Evolutionary conservation across 305 asterid genomes (phyloP).

Genomic region (Caryopteris hybrid): DNA sequence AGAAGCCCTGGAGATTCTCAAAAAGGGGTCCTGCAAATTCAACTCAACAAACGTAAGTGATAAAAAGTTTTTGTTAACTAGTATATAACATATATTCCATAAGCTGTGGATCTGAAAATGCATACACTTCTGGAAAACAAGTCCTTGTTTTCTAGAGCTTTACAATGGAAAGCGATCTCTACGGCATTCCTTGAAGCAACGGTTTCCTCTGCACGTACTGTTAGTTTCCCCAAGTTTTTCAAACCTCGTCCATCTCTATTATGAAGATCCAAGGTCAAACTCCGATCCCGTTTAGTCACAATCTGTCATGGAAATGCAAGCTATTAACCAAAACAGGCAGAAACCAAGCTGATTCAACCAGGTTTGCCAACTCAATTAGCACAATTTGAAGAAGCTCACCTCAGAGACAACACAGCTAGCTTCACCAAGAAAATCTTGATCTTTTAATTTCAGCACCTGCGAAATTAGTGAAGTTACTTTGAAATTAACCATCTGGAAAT

Average conservation of each 20-base stretch:
- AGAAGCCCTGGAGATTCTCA: conserved; percentile 63
- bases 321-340: too few relatives aligned
- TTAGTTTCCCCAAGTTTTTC: conserved; percentile 50
- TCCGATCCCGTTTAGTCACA: conserved; percentile 49
- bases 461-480: conserved; percentile 15
- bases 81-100: conserved; percentile 8
- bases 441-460: conserved; percentile 57
- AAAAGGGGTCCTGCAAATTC: conserved; percentile 73
- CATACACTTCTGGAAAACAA: conserved; percentile 70
- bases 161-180: conserved; percentile 54
- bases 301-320: conserved; percentile 33
- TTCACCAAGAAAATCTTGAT: conserved; percentile 92
- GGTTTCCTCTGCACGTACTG: conserved; percentile 68
- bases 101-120: conserved; percentile 1
- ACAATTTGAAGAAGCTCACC: conserved; percentile 34
- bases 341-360: too few relatives aligned
- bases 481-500: conserved; percentile 12
- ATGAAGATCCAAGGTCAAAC: conserved; percentile 53
- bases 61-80: neutral
- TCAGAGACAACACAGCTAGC: conserved; percentile 67
- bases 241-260: conserved; percentile 35
- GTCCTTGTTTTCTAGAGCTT: conserved; percentile 67
- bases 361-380: too few relatives aligned
- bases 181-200: conserved; percentile 58
- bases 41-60: conserved; percentile 9